Conservation (phyloP, 352 stramenopile species). For the Globisporangium uncinulatum region DNA sequence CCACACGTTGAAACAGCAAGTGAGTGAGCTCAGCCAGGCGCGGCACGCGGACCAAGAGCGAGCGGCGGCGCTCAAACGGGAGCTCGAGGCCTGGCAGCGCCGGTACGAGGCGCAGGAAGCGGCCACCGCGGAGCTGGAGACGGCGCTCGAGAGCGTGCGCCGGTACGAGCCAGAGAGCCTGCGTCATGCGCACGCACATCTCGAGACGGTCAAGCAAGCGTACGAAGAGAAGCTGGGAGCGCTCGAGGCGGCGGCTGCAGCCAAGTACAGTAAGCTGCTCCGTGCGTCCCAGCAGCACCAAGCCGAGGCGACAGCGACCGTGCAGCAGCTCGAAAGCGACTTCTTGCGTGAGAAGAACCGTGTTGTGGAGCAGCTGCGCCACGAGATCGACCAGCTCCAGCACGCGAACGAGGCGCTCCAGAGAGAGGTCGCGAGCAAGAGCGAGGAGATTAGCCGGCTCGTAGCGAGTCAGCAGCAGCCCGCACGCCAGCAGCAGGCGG, state of each 20-base stretch:
- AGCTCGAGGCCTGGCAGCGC: slow-evolving; percentile 27
- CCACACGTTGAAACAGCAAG: slow-evolving; percentile 32
- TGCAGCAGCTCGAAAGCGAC: slow-evolving; percentile 46
- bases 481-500: slow-evolving; percentile 16
- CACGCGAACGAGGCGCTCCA: slow-evolving; percentile 37
- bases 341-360: slow-evolving; percentile 42
- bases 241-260: slow-evolving; percentile 19
- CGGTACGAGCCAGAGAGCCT: slow-evolving; percentile 25
- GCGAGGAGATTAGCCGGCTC: slow-evolving; percentile 42
- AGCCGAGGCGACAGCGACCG: slow-evolving; percentile 29
- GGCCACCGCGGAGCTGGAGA: slow-evolving; percentile 24
- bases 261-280: slow-evolving; percentile 17
- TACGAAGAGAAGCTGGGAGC: slow-evolving; percentile 43
- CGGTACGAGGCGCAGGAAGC: slow-evolving; percentile 32
- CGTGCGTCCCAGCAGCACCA: slow-evolving; percentile 34
- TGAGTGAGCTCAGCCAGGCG: slow-evolving; percentile 33
- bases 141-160: slow-evolving; percentile 16
- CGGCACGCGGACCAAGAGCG: slow-evolving; percentile 31
- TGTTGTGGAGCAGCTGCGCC: slow-evolving; percentile 29
- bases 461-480: slow-evolving; percentile 39
- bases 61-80: slow-evolving; percentile 26
- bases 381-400: slow-evolving; percentile 29
- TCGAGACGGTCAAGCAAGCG: slow-evolving; percentile 30
- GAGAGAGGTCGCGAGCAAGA: slow-evolving; percentile 36
- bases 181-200: slow-evolving; percentile 37